Base-by-base conservation (phyloP, 2,329 filamentous ascomycete genomes). In the Pyricularia sp. region DNA sequence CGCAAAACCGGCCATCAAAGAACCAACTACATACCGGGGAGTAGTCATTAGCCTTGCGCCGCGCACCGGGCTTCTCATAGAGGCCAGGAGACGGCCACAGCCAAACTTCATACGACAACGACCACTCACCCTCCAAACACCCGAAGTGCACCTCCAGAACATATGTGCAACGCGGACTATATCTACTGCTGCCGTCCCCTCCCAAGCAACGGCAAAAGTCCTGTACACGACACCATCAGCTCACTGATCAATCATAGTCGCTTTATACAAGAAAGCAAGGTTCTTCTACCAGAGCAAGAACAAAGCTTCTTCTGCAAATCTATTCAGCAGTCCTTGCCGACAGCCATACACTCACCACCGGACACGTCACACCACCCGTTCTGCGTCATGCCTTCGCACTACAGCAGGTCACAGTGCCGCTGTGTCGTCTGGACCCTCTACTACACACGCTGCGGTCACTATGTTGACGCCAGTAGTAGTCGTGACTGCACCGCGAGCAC, bases 1-100 rank as follows among this genome's bases (percentile, higher is more conserved):
- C 58, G n/a, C n/a, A 23, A 61, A 61, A 25, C 23, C 25, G 58
- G 58, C 58, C 25, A 26, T 61, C 58, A 61, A 61, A 61, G n/a
- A 61, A 61, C 58, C 58, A 61, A 61, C 58, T 61, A 61, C 58
- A 61, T 61, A 61, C 58, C 58, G 58, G 58, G 58, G 58, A 61
- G 58, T 9, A 25, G 58, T 61, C 23, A 25, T 61, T n/a, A 26
- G 58, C n/a, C 58, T 61, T 61, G 58, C 25, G 58, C 58, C 25
- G 58, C 58, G 58, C 58, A 61, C n/a, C 58, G 58, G 58, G 58
- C 58, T 25, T 61, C 23, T 26, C 23, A 25, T 50, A 61, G 58
- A 25, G 58, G 58, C 58, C 58, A 26, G 58, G 26, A 26, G 58
- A n/a, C n/a, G 58, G 23, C 23, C 58, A 26, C 58, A 61, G 58